Base-by-base conservation (phyloP, 176 grass and related monocot genomes). In the Poa pratensis region DNA sequence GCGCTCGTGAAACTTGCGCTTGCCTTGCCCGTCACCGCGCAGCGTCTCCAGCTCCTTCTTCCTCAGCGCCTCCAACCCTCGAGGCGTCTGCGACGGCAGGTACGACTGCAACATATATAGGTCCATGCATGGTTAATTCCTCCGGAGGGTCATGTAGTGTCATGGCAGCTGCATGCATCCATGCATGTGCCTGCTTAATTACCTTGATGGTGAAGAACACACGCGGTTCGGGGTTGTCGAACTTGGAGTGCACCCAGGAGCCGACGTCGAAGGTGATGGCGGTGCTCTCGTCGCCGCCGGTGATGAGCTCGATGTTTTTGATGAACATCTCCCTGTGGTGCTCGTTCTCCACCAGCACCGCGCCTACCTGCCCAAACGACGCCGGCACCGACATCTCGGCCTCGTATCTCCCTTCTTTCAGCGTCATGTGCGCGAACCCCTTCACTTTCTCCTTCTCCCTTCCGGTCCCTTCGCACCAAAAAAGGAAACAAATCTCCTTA, bases 181-280 rank as follows among this genome's bases (percentile, higher is more conserved):
- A 48, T 13, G 11, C 46, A 14, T 19, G 64, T 45, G 20, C 5
- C 39, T 13, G 68, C 69, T 49, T 28, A 8, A 1, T 48, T n/a
- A 97, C 92, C 90, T 92, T 90, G 74, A 65, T 13, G 66, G 73
- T 59, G 77, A 98, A 98, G 87, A 97, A 94, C 59, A 88, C 22
- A 24, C 92, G 92, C 15, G 81, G 85, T 0, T 90, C 24, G 1
- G 84, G 75, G 69, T 90, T 92, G 70, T 90, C 91, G 51, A 93
- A 93, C 87, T 95, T 98, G 83, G 95, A 91, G 70, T 92, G 91
- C 43, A 95, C 55, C 95, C 95, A 98, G 10, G 95, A 98, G 39
- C 82, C 68, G 81, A 91, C 93, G 54, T 86, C 85, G 35, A 98
- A 69, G 40, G 82, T 81, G 37, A 92, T 22, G 39, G 86, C 54